Evolutionary conservation across 2,329 filamentous ascomycete genomes (phyloP), one percentile per base, ranked within the genome.

Genomic region (Penicillium nordicum): DNA sequence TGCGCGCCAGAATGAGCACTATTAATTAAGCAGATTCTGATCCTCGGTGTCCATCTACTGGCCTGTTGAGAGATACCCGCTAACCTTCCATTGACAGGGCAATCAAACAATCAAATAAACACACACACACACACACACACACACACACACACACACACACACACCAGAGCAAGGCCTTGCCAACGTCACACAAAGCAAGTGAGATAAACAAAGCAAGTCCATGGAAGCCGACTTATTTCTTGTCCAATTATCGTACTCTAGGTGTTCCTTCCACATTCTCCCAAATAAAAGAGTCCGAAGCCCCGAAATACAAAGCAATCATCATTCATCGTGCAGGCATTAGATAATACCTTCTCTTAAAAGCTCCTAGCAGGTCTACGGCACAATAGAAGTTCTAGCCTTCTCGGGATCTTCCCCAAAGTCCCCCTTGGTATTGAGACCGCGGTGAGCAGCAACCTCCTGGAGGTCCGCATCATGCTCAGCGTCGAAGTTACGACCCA

Each of bases 401-500:
- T 74, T 73, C 57, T 74, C 72, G 1, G 58, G 57, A 47, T 74
- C 71, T 41, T 53, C 60, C 14, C 62, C 52, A n/a, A 36, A 42
- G 21, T 32, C 37, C 6, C 63, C 55, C 42, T 50, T 58, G 10
- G 56, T 54, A 37, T 5, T 45, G 18, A 62, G 60, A 3, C 66
- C 62, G 63, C 70, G 43, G 55, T 72, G 67, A 5, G 72, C 77
- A 5, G 72, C 71, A 25, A 76, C 78, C 56, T 74, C 76, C 10
- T 68, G 71, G 64, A 81, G 66, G 69, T 82, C 79, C 0, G 63
- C 61, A 63, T 81, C 79, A 55, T 80, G 71, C 45, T 73, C 72
- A 6, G 79, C 78, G 55, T 79, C 77, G 60, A 82, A 77, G 45
- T 76, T 72, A 5, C 74, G 69, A n/a, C 74, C 76, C 30, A 79